These are phyloP conservation scores for Trametes maxima DNA, from an alignment of 768 basidiomycete species.

Conservation along the genomic window DNA sequence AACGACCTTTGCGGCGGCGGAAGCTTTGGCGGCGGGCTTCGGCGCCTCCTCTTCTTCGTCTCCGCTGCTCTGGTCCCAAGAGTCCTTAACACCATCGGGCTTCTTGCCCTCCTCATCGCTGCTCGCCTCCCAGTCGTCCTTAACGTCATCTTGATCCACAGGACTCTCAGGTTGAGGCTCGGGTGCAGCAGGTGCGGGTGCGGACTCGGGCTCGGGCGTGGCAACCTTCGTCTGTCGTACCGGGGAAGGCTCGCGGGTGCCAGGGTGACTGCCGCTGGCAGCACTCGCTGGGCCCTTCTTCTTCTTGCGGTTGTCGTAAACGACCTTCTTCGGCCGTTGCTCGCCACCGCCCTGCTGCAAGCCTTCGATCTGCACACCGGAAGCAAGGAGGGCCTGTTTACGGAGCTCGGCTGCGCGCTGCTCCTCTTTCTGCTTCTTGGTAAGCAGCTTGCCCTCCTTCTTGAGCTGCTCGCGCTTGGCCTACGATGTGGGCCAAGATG, in stretches of 20 bases:
- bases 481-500: slow-evolving; percentile 41
- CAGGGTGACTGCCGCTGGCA: slow-evolving; percentile 26
- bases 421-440: slow-evolving; percentile 98
- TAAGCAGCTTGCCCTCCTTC: slow-evolving; percentile 92
- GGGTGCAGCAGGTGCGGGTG: slow-evolving; percentile 25
- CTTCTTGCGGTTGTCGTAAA: slow-evolving; percentile 86
- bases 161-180: slow-evolving; percentile 12
- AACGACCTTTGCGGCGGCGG: slow-evolving; percentile 23
- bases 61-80: slow-evolving; percentile 68
- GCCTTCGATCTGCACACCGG: slow-evolving; percentile 89
- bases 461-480: slow-evolving; percentile 86
- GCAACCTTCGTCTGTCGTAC: slow-evolving; percentile 30
- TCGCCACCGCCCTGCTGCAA: slow-evolving; percentile 60
- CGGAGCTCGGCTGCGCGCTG: slow-evolving; percentile 88
- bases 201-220: slow-evolving; percentile 36
- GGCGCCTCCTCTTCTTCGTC: slow-evolving; percentile 45
- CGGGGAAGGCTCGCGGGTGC: slow-evolving; percentile 31
- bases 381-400: slow-evolving; percentile 86
- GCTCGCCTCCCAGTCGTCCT: slow-evolving; percentile 58
- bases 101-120: slow-evolving; percentile 43
- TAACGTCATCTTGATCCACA: slow-evolving; percentile 37
- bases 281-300: slow-evolving; percentile 38
- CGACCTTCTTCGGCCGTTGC: slow-evolving; percentile 67
- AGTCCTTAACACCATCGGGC: slow-evolving; percentile 36
- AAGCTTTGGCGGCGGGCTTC: slow-evolving; percentile 10